Evolutionary conservation across 2,329 filamentous ascomycete species (phyloP).

Genomic region (Huntiella bhutanensis): DNA sequence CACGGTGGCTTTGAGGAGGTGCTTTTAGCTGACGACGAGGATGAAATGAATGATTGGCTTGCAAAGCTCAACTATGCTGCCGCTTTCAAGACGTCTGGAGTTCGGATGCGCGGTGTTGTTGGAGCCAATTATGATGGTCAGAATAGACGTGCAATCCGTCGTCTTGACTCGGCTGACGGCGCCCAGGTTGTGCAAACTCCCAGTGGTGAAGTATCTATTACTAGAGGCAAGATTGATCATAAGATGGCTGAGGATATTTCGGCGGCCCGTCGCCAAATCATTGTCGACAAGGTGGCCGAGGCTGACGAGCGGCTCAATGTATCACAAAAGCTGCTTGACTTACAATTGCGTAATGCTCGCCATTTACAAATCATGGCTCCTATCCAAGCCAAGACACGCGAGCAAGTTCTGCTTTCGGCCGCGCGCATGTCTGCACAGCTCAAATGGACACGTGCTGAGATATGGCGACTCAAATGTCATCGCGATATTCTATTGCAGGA

Average conservation of each 20-base stretch:
- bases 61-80: constrained; percentile 92
- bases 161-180: constrained; percentile 45
- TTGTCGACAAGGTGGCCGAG: constrained; percentile 67
- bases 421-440: constrained; percentile 70
- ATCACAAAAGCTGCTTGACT: constrained; percentile 61
- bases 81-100: constrained; percentile 78
- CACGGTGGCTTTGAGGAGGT: constrained; percentile 78
- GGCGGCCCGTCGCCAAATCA: constrained; percentile 60
- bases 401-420: constrained; percentile 69
- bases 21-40: constrained; percentile 73
- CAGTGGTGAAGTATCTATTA: constrained; percentile 54
- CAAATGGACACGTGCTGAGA: constrained; percentile 86
- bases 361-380: constrained; percentile 79
- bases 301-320: constrained; percentile 59
- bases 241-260: constrained; percentile 78
- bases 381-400: constrained; percentile 75
- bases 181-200: constrained; percentile 46
- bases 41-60: constrained; percentile 92
- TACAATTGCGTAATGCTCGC: constrained; percentile 69
- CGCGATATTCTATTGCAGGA: constrained; percentile 74
- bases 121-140: constrained; percentile 76
- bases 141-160: constrained; percentile 48
- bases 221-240: constrained; percentile 54
- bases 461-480: constrained; percentile 83
- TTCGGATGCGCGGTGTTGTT: constrained; percentile 73